Evolutionary conservation across 2,329 filamentous ascomycete genomes (phyloP).

Genomic region (Penicillium sp.): DNA sequence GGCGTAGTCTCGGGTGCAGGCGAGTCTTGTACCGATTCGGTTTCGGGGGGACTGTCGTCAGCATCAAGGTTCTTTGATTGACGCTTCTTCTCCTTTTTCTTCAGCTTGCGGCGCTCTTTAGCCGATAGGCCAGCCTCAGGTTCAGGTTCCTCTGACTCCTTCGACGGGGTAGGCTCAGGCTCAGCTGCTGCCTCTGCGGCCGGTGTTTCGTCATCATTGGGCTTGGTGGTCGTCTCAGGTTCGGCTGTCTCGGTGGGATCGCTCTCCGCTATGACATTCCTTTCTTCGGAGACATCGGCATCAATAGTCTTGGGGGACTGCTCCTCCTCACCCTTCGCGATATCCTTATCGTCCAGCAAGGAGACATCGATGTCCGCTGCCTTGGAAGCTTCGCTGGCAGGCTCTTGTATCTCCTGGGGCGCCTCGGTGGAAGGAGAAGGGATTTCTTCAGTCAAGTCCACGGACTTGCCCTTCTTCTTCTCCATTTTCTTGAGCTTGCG

Average conservation of each 20-base stretch:
- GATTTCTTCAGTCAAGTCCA: constrained; percentile 14
- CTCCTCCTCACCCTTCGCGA: background rate
- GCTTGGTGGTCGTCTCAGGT: constrained; percentile 13
- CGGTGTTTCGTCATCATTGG: background rate
- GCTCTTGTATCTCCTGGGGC: constrained; percentile 3
- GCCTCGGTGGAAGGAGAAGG: constrained; percentile 4
- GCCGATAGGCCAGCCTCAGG: constrained; percentile 32
- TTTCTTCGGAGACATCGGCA: background rate
- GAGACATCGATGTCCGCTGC: background rate
- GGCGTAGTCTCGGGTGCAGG: constrained; percentile 1
- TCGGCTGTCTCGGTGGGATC: constrained; percentile 9
- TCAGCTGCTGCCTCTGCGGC: constrained; percentile 5
- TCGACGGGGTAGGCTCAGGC: background rate
- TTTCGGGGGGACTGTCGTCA: constrained; percentile 12
- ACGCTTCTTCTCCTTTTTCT: constrained; percentile 48
- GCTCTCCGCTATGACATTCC: constrained; percentile 19
- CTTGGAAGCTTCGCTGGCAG: constrained; percentile 1
- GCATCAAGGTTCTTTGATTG: constrained; percentile 31
- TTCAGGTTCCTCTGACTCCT: constrained; percentile 15
- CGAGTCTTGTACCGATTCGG: constrained; percentile 14
- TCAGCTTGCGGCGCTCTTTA: constrained; percentile 48
- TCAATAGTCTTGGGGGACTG: background rate
- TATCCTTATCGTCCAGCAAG: background rate
- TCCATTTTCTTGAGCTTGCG: constrained; percentile 24
- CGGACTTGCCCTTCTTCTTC: constrained; percentile 25